These are phyloP conservation scores for Penicillium tannophilum DNA, from an alignment of 495 filamentous ascomycete species.

Conservation along the genomic window DNA sequence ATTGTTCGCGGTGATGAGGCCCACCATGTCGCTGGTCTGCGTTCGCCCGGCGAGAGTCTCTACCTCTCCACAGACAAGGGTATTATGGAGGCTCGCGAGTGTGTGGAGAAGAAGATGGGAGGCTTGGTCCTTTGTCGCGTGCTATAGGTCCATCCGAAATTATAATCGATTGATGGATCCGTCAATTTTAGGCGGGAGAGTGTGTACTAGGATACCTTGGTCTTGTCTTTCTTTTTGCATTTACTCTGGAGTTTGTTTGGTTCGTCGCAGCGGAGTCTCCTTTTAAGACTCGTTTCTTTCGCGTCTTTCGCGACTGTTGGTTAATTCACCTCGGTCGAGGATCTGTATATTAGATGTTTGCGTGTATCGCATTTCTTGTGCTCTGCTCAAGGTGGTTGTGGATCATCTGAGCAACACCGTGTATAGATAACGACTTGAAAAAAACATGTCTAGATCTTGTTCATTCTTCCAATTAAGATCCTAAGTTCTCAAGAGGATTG, in stretches of 20 bases:
- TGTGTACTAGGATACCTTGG: conserved; percentile 12
- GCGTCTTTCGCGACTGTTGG: conserved; percentile 40
- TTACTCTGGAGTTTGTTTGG: conserved; percentile 47
- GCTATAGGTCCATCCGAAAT: conserved; percentile 27
- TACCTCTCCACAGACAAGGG: conserved; percentile 79
- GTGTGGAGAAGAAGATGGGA: conserved; percentile 79
- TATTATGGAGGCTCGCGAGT: conserved; percentile 84
- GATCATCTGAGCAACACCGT: conserved; percentile 21
- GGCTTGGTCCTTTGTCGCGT: conserved; percentile 82
- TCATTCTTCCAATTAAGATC: not conserved
- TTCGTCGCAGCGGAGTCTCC: conserved; percentile 41
- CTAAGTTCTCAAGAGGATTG: not conserved
- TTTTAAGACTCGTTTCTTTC: conserved; percentile 32
- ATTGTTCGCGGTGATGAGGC: conserved; percentile 68
- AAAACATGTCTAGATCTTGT: conserved; percentile 24
- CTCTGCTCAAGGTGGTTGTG: conserved; percentile 19
- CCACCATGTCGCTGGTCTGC: conserved; percentile 69
- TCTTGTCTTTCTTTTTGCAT: conserved; percentile 39
- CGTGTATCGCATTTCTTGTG: conserved; percentile 28
- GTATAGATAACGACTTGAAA: conserved; percentile 36
- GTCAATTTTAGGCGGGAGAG: conserved; percentile 3
- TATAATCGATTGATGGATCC: conserved; percentile 6
- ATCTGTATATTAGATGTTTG: conserved; percentile 45
- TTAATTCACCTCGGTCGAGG: conserved; percentile 37
- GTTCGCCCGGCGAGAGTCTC: conserved; percentile 77